A percentile compares a stretch with the other conserved stretches of the same genome.
phyloP scores from a whole-genome alignment of 331 rosid species.

The Erythrophleum ivorense region DNA sequence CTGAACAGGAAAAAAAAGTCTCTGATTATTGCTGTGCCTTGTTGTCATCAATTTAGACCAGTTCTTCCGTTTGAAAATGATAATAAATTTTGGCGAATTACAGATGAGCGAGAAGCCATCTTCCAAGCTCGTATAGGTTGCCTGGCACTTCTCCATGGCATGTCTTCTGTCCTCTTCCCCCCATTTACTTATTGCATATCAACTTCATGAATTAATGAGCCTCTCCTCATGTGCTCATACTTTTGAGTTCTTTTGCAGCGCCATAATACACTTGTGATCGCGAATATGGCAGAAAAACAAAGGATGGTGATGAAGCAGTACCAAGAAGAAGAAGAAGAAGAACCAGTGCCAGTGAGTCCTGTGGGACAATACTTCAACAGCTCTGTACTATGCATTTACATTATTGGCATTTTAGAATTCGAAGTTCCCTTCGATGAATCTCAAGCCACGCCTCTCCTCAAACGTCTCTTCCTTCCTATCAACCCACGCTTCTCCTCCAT shows the following conservation, averaged over 20 bases:
- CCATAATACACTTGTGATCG: background rate
- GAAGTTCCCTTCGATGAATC: slow-evolving; percentile 42
- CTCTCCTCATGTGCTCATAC: background rate
- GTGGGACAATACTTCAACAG: slow-evolving; percentile 53
- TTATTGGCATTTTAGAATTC: slow-evolving; percentile 48
- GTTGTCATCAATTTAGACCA: no score
- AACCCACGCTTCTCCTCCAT: slow-evolving; percentile 54
- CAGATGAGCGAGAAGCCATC: background rate
- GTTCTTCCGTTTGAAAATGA: no score
- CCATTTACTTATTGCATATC: background rate
- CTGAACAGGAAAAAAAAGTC: no score
- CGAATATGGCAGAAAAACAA: background rate
- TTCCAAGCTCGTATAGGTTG: background rate
- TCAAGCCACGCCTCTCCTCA: slow-evolving; percentile 39
- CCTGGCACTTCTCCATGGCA: background rate
- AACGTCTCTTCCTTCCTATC: slow-evolving; percentile 50
- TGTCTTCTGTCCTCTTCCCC: background rate
- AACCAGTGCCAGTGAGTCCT: slow-evolving; percentile 50
- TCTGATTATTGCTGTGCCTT: no score
- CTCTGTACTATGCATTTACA: slow-evolving; percentile 40
- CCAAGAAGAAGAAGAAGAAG: slow-evolving; percentile 13
- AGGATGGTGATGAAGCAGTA: background rate
- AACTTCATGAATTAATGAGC: background rate
- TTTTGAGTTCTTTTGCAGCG: background rate
- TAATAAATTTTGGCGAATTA: background rate